Evolutionary conservation across 106 monocot species (phyloP), one percentile per base, ranked within the genome.

Genomic region (Chionographis japonica): DNA sequence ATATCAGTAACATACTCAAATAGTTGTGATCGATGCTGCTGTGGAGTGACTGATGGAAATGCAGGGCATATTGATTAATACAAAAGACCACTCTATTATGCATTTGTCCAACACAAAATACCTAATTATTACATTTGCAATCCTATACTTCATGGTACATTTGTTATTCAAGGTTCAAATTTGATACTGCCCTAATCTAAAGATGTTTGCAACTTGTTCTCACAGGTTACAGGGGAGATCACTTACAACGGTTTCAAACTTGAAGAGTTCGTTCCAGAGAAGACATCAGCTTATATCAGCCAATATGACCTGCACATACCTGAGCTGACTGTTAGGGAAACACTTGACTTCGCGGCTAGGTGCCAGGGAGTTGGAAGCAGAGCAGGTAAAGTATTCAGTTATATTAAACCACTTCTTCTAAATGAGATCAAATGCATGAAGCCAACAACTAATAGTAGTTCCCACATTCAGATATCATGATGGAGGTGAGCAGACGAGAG

Each of bases 261-360:
- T 50, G 75, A 75, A 14, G 67, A 67, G 37, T 59, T 67, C 19
- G 52, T 66, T 7, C 67, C 60, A 4, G 60, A 38, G 19, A 75
- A 75, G 16, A 60, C 67, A 52, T 17, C 67, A 67, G 67, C 67
- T 61, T 75, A 75, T 40, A 52, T 75, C 1, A 67, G 75, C 38
- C 75, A 75, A 58, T 11, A 67, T 60, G 75, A 75, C 52, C 67
- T 52, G 12, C 75, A 74, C 38, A 58, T 74, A 46, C 65, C 74
- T 56, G 46, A 74, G 12, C 58, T 74, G 74, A 74, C 74, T 4
- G 75, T 75, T 10, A 75, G 67, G 52, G 75, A 75, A 52, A 75
- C 75, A 13, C 40, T 75, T 1, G 75, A 75, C 15, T 75, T 75
- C 18, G 57, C 75, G 18, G 75, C 67, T n/a, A 37, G 75, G 8